These are phyloP conservation scores for Ogataea henricii DNA, from an alignment of 805 yeast genomes.

Conservation along the genomic window DNA sequence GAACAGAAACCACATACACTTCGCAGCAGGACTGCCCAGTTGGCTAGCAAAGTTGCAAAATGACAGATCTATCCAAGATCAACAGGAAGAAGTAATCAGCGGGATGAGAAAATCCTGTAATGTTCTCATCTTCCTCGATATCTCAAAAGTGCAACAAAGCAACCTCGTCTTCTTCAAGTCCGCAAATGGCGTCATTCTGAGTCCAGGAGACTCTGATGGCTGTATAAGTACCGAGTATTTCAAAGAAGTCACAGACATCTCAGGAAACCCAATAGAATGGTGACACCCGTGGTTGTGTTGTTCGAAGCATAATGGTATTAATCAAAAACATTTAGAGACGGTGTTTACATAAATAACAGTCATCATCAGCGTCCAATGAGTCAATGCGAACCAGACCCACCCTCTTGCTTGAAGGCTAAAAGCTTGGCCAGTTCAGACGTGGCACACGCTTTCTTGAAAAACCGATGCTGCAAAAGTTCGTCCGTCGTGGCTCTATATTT, in stretches of 20 bases:
- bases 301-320: constrained; percentile 3
- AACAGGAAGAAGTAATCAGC: constrained; percentile 48
- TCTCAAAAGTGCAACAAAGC: constrained; percentile 45
- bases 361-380: constrained; percentile 2
- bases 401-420: constrained; percentile 40
- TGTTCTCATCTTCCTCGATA: constrained; percentile 65
- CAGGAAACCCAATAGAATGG: constrained; percentile 17
- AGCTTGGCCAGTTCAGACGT: constrained; percentile 60
- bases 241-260: constrained; percentile 26
- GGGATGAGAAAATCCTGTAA: constrained; percentile 69
- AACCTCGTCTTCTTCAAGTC: constrained; percentile 59
- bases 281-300: neutral
- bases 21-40: constrained; percentile 61
- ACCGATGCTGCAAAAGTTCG: constrained; percentile 78
- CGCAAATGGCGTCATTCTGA: constrained; percentile 72
- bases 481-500: constrained; percentile 87
- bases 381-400: constrained; percentile 12
- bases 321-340: constrained; percentile 2
- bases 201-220: constrained; percentile 63
- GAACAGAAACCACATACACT: constrained; percentile 84
- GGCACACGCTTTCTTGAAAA: constrained; percentile 63
- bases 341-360: neutral
- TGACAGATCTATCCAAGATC: neutral
- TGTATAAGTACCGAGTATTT: constrained; percentile 48
- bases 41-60: constrained; percentile 10